phyloP scores from a whole-genome alignment of 371 early-diverging fungal species.

The Encephalitozoon cuniculi region DNA sequence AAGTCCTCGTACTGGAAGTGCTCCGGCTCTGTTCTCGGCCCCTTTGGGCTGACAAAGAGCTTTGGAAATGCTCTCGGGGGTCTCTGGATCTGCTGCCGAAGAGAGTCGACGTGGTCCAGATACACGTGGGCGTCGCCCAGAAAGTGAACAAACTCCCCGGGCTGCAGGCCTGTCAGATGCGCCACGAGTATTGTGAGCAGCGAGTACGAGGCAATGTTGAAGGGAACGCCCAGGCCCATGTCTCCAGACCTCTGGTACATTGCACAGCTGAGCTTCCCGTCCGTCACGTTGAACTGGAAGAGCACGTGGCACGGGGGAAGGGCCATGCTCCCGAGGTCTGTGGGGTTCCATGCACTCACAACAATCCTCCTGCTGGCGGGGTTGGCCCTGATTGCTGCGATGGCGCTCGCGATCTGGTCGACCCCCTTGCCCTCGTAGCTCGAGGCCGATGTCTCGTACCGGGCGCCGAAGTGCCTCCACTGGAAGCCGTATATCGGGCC shows the following conservation, averaged over 20 bases:
- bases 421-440: constrained; percentile 84
- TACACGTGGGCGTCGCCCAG: constrained; percentile 97
- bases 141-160: constrained; percentile 80
- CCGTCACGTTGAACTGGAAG: constrained; percentile 78
- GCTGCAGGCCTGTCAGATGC: constrained; percentile 72
- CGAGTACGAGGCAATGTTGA: constrained; percentile 95
- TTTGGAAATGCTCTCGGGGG: constrained; percentile 77
- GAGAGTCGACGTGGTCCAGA: constrained; percentile 76
- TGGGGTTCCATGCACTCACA: constrained; percentile 95
- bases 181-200: constrained; percentile 84
- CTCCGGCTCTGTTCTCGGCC: constrained; percentile 63
- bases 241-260: constrained; percentile 96
- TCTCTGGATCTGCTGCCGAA: constrained; percentile 72
- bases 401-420: constrained; percentile 83
- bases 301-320: constrained; percentile 88
- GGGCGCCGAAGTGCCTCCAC: constrained; percentile 97
- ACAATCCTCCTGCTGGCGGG: constrained; percentile 85
- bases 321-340: constrained; percentile 71
- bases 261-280: constrained; percentile 70
- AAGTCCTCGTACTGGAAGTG: constrained; percentile 76
- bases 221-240: constrained; percentile 94
- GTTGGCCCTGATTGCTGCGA: constrained; percentile 67
- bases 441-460: constrained; percentile 72
- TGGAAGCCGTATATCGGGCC: constrained; percentile 99
- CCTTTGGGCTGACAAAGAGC: constrained; percentile 58